phyloP scores from a whole-genome alignment of 805 yeast species.

The Wickerhamiella galacta region DNA sequence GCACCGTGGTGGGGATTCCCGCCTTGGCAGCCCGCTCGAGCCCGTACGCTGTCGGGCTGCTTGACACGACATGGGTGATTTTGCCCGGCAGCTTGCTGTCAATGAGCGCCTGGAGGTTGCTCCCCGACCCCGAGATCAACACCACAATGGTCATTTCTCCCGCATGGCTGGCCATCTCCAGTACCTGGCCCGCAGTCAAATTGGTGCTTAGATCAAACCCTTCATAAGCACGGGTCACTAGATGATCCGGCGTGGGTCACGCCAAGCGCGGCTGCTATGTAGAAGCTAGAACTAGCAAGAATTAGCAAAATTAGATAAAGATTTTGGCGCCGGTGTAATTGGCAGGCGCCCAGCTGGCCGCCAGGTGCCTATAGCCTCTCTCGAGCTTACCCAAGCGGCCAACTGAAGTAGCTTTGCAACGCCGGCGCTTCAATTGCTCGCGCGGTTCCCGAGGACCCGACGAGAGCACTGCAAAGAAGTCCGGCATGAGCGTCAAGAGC shows the following conservation, averaged over 20 bases:
- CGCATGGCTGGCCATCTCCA: too few relatives aligned
- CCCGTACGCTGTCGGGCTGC: constrained; percentile 77
- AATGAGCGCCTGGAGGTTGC: constrained; percentile 88
- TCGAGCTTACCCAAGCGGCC: too few relatives aligned
- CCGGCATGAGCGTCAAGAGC: background rate
- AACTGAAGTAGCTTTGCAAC: too few relatives aligned
- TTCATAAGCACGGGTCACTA: background rate
- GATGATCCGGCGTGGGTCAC: background rate
- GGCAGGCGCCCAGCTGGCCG: too few relatives aligned
- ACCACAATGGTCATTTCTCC: constrained; percentile 44
- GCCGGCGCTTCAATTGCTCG: too few relatives aligned
- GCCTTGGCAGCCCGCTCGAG: constrained; percentile 58
- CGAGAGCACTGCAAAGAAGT: too few relatives aligned
- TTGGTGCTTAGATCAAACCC: background rate
- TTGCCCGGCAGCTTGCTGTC: constrained; percentile 41
- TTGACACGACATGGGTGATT: constrained; percentile 69
- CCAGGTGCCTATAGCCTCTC: too few relatives aligned
- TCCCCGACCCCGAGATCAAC: constrained; percentile 85
- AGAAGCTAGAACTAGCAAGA: background rate
- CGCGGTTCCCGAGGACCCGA: too few relatives aligned
- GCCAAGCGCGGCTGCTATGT: background rate
- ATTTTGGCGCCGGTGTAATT: background rate
- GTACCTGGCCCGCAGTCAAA: background rate
- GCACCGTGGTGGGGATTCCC: constrained; percentile 51
- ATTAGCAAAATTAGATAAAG: too few relatives aligned